Evolutionary conservation across 805 yeast species (phyloP).

Genomic region (Cyberlindnera amylophila): DNA sequence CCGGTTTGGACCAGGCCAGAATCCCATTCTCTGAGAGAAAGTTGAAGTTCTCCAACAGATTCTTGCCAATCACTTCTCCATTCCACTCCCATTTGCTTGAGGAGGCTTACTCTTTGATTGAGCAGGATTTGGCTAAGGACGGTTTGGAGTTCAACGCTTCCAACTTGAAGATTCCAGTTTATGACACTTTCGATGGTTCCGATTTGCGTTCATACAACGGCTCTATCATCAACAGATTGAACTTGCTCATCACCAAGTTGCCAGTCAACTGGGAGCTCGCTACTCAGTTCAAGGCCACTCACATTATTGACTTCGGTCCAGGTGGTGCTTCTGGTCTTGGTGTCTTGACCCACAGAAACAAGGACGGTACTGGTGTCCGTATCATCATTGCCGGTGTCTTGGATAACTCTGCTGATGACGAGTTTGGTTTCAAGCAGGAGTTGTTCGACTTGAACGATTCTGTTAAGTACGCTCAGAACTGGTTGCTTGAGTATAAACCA

Average conservation of each 20-base stretch:
- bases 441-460: constrained; percentile 66
- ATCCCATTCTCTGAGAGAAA: constrained; percentile 93
- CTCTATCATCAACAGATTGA: constrained; percentile 63
- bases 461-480: constrained; percentile 80
- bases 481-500: constrained; percentile 89
- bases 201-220: constrained; percentile 60
- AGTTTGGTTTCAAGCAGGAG: constrained; percentile 94
- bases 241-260: constrained; percentile 78
- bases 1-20: constrained; percentile 93
- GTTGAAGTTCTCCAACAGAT: constrained; percentile 86
- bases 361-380: constrained; percentile 98
- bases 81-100: constrained; percentile 88
- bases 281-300: constrained; percentile 77
- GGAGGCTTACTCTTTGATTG: constrained; percentile 64
- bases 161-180: constrained; percentile 78
- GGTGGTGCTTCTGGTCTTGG: constrained; percentile 98
- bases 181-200: constrained; percentile 80
- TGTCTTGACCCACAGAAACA: constrained; percentile 92
- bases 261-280: constrained; percentile 96
- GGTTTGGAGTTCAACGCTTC: constrained; percentile 52
- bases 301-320: constrained; percentile 95
- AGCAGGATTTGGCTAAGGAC: constrained; percentile 58
- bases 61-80: constrained; percentile 93
- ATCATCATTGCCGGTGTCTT: constrained; percentile 90
- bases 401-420: constrained; percentile 69